These are phyloP conservation scores for Sphagnum fallax DNA, from an alignment of 228 moss, liverwort and hornwort genomes.

Conservation along the genomic window DNA sequence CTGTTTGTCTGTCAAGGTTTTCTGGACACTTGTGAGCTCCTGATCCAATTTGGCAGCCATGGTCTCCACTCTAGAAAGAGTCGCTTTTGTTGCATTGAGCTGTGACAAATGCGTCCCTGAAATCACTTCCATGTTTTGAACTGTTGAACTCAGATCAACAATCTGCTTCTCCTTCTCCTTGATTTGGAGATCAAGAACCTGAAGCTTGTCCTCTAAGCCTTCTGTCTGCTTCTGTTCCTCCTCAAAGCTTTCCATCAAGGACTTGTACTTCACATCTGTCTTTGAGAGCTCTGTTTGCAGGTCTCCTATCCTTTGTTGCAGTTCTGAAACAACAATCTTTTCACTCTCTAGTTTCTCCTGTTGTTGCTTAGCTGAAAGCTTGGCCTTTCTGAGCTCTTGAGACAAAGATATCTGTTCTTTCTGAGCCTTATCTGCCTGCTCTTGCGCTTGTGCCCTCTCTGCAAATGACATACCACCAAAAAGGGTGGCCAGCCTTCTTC, in stretches of 20 bases:
- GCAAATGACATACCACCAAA: constrained; percentile 5
- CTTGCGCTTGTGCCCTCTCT: constrained; percentile 49
- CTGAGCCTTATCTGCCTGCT: constrained; percentile 35
- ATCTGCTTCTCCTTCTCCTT: neutral
- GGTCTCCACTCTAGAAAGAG: constrained; percentile 18
- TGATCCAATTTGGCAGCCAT: constrained; percentile 3
- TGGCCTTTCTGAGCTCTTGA: constrained; percentile 31
- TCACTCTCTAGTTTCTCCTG: constrained; percentile 24
- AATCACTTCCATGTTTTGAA: constrained; percentile 8
- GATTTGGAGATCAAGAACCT: neutral
- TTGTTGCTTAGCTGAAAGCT: constrained; percentile 19
- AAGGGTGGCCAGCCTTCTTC: neutral
- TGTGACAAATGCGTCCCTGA: constrained; percentile 9
- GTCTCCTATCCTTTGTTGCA: neutral
- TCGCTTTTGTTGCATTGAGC: constrained; percentile 12
- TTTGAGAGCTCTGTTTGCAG: neutral
- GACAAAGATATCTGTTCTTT: constrained; percentile 43
- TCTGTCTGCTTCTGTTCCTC: neutral
- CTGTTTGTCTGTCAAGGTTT: constrained; percentile 18
- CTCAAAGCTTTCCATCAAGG: neutral
- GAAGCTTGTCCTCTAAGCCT: neutral
- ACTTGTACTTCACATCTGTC: neutral
- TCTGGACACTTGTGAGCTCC: constrained; percentile 3
- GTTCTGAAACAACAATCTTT: constrained; percentile 9
- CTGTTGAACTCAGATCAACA: neutral